Percentiles rank a stretch among this genome's conserved stretches.
Conservation (phyloP, 2,329 filamentous ascomycete species). For the Trichoderma lentiforme region DNA sequence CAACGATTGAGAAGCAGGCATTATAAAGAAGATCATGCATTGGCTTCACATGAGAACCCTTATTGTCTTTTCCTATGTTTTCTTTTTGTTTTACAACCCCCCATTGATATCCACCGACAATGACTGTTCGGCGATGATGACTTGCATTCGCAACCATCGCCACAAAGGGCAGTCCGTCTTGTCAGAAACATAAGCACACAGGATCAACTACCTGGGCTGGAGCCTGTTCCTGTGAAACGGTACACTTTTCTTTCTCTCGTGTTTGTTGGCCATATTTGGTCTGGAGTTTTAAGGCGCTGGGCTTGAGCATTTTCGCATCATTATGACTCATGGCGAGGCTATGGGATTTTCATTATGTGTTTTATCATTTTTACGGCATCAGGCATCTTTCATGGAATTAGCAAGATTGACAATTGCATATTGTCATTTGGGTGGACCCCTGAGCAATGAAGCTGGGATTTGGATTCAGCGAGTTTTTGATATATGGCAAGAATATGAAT, state of each 20-base stretch:
- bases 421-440: background rate
- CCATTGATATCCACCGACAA: background rate
- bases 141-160: background rate
- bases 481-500: background rate
- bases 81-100: background rate
- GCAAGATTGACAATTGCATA: background rate
- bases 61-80: background rate
- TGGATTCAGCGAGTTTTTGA: background rate
- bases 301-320: background rate
- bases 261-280: background rate
- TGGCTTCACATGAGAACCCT: background rate
- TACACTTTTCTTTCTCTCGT: background rate
- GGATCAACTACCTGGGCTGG: background rate
- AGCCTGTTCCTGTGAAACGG: background rate
- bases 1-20: slow-evolving; percentile 15
- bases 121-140: background rate
- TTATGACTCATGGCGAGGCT: background rate
- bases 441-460: background rate
- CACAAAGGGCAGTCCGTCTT: background rate
- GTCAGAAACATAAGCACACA: background rate
- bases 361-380: background rate
- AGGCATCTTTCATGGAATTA: background rate
- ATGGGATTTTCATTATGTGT: background rate
- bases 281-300: background rate
- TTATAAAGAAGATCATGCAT: background rate